Evolutionary conservation across 306 rosid species (phyloP), one percentile per base, ranked within the genome.

Genomic region (Hylodesmum podocarpum): DNA sequence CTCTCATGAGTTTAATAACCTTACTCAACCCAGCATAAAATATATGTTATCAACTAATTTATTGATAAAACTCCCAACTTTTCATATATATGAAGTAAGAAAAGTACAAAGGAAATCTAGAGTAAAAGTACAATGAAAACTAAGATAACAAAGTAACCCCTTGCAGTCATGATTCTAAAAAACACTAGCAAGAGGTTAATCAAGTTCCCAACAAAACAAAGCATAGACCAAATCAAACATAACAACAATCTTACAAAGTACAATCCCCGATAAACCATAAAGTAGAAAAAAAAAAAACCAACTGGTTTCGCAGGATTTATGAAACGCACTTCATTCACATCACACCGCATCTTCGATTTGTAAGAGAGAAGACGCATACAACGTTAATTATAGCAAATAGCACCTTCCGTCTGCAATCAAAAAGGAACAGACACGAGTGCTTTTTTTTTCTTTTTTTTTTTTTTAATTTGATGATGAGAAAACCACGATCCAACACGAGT

Each of bases 131-230:
- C 14, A 43, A 57, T 7, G 13, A 4, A 47, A 19, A 51, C 3
- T 19, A 33, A 72, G 3, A 21, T 24, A 15, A 72, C 53, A 63
- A 6, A 21, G 41, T 31, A 8, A 31, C 36, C 3, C 44, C 77
- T 63, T 51, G 67, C 31, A 49, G 62, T 8, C 43, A 67, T 70
- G 82, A 68, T 55, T 47, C 40, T 28, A 54, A 67, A 82, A 84
- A 77, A 77, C 83, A 61, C 41, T 54, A 54, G 66, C 55, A 10
- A 63, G n/a, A 53, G 58, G 70, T 33, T 22, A 28, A 12, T 44
- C 21, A 22, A 47, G 10, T 9, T 78, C 43, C 62, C 18, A 65
- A 64, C 16, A 21, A 59, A 18, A 4, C 36, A 2, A 70, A n/a
- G 4, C 24, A 50, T 25, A 36, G 0, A 7, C 4, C 15, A 66